Conservation (phyloP, 1,284 basidiomycete species). For the Ustilago xerochloae region DNA sequence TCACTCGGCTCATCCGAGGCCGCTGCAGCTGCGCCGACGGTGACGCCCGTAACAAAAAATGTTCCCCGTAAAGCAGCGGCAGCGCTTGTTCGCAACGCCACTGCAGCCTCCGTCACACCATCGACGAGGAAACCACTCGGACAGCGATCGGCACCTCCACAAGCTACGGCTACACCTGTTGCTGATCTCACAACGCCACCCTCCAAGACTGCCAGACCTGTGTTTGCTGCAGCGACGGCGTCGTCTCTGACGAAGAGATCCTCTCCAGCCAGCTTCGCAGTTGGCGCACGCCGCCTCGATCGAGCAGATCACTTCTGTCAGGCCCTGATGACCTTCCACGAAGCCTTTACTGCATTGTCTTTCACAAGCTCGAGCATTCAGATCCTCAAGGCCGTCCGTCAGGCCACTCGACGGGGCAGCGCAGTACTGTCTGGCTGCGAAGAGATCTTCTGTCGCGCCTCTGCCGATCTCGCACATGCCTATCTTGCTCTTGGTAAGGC, state of each 20-base stretch:
- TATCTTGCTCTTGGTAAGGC: conserved; percentile 44
- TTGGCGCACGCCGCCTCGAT: conserved; percentile 10
- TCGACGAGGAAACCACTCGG: conserved; percentile 16
- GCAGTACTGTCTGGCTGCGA: conserved; percentile 12
- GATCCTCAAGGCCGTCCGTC: conserved; percentile 43
- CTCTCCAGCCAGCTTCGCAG: background rate
- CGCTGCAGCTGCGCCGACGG: background rate
- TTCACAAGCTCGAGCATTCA: conserved; percentile 42
- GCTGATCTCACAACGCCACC: conserved; percentile 21
- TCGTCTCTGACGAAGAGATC: background rate
- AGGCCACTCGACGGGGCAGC: conserved; percentile 13
- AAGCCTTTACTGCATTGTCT: conserved; percentile 42
- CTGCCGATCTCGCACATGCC: conserved; percentile 19
- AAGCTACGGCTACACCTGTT: conserved; percentile 10
- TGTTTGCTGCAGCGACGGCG: conserved; percentile 7
- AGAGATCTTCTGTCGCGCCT: conserved; percentile 38
- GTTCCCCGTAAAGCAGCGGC: conserved; percentile 11
- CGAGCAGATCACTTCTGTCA: conserved; percentile 35
- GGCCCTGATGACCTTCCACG: conserved; percentile 30
- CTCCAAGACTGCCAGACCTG: conserved; percentile 20
- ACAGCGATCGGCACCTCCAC: conserved; percentile 28
- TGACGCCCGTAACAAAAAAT: conserved; percentile 10
- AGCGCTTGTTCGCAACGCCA: conserved; percentile 2
- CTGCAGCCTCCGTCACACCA: no score
- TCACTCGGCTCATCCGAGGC: conserved; percentile 16